A percentile compares a stretch with the other conserved stretches of the same genome.
These are phyloP conservation scores for Atractiella rhizophila DNA, from an alignment of 768 basidiomycete genomes.

Conservation along the genomic window DNA sequence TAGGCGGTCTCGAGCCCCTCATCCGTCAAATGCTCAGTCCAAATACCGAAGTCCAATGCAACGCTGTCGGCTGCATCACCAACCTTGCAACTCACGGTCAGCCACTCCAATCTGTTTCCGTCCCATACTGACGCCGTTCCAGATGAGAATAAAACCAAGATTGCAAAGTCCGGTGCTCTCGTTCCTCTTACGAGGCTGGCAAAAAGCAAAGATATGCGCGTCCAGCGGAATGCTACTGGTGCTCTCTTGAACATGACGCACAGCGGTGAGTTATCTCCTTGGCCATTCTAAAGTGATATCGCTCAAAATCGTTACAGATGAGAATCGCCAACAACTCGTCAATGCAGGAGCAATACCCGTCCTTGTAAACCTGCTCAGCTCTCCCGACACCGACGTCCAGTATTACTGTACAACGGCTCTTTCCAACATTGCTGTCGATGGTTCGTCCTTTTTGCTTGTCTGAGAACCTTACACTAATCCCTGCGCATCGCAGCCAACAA, in stretches of 20 bases:
- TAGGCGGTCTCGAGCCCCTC: constrained; percentile 88
- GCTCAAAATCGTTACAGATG: constrained; percentile 32
- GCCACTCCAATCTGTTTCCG: constrained; percentile 14
- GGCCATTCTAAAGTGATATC: background rate
- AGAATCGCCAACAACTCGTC: constrained; percentile 93
- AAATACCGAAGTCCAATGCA: constrained; percentile 98
- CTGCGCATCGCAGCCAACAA: constrained; percentile 34
- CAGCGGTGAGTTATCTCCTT: constrained; percentile 34
- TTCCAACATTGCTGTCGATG: constrained; percentile 95
- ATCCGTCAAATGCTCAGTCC: constrained; percentile 98
- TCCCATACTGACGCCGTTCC: constrained; percentile 23
- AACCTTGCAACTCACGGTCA: constrained; percentile 92
- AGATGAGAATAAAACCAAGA: constrained; percentile 97
- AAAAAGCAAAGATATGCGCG: constrained; percentile 94
- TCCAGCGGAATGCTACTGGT: constrained; percentile 93
- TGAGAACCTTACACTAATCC: constrained; percentile 1
- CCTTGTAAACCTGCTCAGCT: constrained; percentile 66
- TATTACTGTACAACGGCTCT: constrained; percentile 98
- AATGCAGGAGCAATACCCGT: constrained; percentile 97
- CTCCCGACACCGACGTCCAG: constrained; percentile 95
- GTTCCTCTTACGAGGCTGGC: constrained; percentile 88
- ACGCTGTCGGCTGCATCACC: constrained; percentile 95
- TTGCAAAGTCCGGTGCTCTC: constrained; percentile 95
- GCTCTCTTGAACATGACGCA: constrained; percentile 98
- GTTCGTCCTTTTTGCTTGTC: background rate